Evolutionary conservation across 192 early-diverging fungal genomes (phyloP), one percentile per base, ranked within the genome.

Genomic region (Lunasporangiospora selenospora): DNA sequence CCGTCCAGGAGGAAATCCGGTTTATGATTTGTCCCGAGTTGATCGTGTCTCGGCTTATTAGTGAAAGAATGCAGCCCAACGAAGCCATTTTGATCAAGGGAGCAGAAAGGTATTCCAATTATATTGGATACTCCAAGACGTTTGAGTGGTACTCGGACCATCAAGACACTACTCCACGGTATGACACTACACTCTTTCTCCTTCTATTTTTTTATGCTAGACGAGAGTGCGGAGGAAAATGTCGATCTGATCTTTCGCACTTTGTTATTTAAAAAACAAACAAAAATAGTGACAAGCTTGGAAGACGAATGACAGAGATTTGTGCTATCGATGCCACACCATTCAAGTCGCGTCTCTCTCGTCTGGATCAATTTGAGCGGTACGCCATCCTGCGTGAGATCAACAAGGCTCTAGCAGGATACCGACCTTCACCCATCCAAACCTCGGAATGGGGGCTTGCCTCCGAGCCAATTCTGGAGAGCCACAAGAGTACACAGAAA

Each of bases 21-120:
- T 73, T 73, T 49, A 73, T 73, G 69, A 55, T 73, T n/a, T 73
- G 69, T 23, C 69, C 69, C 11, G 69, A 73, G 18, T 49, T 73
- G 36, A 73, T 63, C 11, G 29, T 73, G 8, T 73, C 69, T 0
- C 69, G 69, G 3, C 55, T 73, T 11, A 58, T 73, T 37, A 37
- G 33, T 9, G 53, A 62, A 24, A 59, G 51, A 12, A 13, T 73
- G 38, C 54, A 73, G n/a, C 60, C 69, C 21, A 73, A 73, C 48
- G 69, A 73, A 30, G 69, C 69, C 5, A 19, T 73, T 4, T 19
- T 73, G 54, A 73, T 73, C 45, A 73, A 63, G 30, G 69, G 69
- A 12, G 60, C 48, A 16, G 69, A 73, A 26, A 21, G 54, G 10
- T 73, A 63, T 31, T 73, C 69, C 12, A 62, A 73, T 23, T 41